phyloP scores from a whole-genome alignment of 73 alveolate species.

The Stentor coeruleus region DNA sequence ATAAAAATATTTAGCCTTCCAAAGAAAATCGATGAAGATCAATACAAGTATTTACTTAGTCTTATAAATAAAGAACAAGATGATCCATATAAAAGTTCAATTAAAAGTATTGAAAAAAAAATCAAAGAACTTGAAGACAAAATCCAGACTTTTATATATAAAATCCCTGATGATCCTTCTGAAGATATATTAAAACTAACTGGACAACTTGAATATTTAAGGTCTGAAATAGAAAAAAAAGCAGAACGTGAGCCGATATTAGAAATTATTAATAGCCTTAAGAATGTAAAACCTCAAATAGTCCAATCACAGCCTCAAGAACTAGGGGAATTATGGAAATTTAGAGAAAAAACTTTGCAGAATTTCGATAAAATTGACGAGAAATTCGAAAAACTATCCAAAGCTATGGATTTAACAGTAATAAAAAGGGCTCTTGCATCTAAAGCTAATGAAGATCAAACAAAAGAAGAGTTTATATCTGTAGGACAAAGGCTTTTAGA shows the following conservation, averaged over 20 bases:
- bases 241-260: conserved; percentile 1
- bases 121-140: not conserved
- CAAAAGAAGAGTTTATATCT: not conserved
- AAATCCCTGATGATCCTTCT: not conserved
- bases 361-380: conserved; percentile 10
- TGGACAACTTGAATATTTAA: not conserved
- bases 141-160: too few species aligned
- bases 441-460: conserved; percentile 13
- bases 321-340: conserved; percentile 13
- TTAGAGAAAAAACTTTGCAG: conserved; percentile 4
- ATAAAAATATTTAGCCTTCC: not conserved
- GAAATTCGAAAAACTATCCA: conserved; percentile 5
- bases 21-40: not conserved
- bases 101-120: not conserved
- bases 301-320: not conserved
- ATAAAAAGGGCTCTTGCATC: not conserved
- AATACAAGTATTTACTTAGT: not conserved
- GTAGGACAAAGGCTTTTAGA: not conserved
- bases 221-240: not conserved
- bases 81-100: not conserved
- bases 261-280: not conserved
- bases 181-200: not conserved
- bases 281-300: not conserved
- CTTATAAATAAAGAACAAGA: too few species aligned
- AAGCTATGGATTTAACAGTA: not conserved